Evolutionary conservation across 495 filamentous ascomycete species (phyloP).

Genomic region (Filosporella fistucella): DNA sequence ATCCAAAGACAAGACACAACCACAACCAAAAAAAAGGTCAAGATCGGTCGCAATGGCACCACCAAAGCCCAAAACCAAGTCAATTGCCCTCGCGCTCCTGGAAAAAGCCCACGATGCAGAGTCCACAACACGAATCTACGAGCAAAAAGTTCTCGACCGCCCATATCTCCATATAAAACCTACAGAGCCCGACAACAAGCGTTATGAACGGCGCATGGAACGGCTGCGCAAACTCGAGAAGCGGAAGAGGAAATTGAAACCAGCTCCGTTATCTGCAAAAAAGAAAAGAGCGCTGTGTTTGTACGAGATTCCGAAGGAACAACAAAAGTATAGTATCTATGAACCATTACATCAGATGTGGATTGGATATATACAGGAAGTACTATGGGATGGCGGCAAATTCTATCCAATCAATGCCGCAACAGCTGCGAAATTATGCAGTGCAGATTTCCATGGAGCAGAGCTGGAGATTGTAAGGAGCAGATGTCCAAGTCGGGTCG

Average conservation of each 20-base stretch:
- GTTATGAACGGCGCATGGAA: conserved; percentile 53
- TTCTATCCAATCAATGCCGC: conserved; percentile 41
- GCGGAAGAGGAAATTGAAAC: conserved; percentile 57
- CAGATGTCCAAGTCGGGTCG: conserved; percentile 74
- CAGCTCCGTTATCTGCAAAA: conserved; percentile 72
- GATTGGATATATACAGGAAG: conserved; percentile 76
- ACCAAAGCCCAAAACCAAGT: no score
- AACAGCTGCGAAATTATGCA: conserved; percentile 61
- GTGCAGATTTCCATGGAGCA: conserved; percentile 89
- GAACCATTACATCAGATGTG: conserved; percentile 73
- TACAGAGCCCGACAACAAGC: conserved; percentile 48
- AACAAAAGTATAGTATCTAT: conserved; percentile 72
- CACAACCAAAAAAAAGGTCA: not conserved
- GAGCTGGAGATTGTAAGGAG: conserved; percentile 78
- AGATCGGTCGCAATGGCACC: not conserved
- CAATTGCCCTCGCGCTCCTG: conserved; percentile 66
- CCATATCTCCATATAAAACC: conserved; percentile 77
- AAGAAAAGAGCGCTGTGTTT: conserved; percentile 70
- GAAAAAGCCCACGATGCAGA: conserved; percentile 67
- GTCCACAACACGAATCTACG: conserved; percentile 64
- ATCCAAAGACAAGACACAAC: no score
- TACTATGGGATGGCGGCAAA: conserved; percentile 41
- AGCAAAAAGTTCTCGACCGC: conserved; percentile 75
- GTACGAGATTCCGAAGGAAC: conserved; percentile 64
- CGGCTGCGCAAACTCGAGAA: conserved; percentile 47